Base-by-base conservation (phyloP, 2,329 filamentous ascomycete genomes). In the Pyrenophora tritici-repentis region DNA sequence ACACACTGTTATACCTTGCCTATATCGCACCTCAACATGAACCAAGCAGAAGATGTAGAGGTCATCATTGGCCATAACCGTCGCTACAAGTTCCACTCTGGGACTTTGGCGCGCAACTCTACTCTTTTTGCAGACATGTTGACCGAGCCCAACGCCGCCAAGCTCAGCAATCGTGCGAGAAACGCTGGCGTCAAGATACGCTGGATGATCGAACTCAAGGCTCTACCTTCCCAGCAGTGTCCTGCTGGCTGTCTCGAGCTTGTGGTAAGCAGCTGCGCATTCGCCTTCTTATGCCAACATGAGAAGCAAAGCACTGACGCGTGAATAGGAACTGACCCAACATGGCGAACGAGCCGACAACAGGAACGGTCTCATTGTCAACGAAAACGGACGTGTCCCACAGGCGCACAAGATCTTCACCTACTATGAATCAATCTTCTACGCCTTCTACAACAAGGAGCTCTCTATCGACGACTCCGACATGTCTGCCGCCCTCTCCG, bases 361-460 rank as follows among this genome's bases (percentile, higher is more conserved):
- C 42, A 48, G 46, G 31, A 44, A 31, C 37, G 61, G 61, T 13
- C 48, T 66, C 1, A 53, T 68, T 7, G 50, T 73, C 20, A 68
- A 74, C 43, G 70, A 74, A 40, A 75, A 75, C 31, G 73, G 73
- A 5, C 65, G 62, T 34, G 47, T 66, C 12, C 66, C 66, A 4
- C 64, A 63, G 18, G 64, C 60, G 4, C 33, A 53, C 5, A 58
- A 61, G 43, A 49, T 63, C 17, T 70, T 68, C 47, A 51, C 58
- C 7, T 59, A 75, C 40, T 81, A 77, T 63, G 70, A 77, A 40
- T 68, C 71, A 31, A 71, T 82, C 14, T 65, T 82, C 45, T 75
- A 76, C 31, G 70, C 75, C 16, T 75, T 81, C 58, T 81, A 81
- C 69, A 74, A 75, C 53, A 68, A 67, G 16, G 63, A 72, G 1